These are phyloP conservation scores for Daldinia eschscholtzii DNA, from an alignment of 2,329 filamentous ascomycete genomes.

Conservation along the genomic window DNA sequence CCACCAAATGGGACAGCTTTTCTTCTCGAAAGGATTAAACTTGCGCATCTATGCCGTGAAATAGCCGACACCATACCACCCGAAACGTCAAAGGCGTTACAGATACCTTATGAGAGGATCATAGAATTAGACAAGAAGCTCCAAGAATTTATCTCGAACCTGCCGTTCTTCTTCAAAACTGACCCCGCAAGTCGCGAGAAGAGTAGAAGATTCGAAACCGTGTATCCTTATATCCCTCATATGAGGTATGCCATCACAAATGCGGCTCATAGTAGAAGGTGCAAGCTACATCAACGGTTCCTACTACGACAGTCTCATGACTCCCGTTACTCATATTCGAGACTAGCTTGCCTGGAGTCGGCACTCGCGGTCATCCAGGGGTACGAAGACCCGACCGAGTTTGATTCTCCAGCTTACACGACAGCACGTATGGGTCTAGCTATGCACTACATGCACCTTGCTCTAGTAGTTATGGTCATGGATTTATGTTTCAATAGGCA, in stretches of 20 bases:
- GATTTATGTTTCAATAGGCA: slow-evolving; percentile 41
- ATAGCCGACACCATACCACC: slow-evolving; percentile 14
- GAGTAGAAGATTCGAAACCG: slow-evolving; percentile 36
- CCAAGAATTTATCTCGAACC: slow-evolving; percentile 20
- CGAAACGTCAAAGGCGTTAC: slow-evolving; percentile 34
- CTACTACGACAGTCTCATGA: slow-evolving; percentile 37
- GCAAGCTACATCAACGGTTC: slow-evolving; percentile 43
- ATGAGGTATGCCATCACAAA: slow-evolving; percentile 42
- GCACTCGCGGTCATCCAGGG: slow-evolving; percentile 31
- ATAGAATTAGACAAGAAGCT: slow-evolving; percentile 37
- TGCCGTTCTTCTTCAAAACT: slow-evolving; percentile 16
- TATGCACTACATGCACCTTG: slow-evolving; percentile 41
- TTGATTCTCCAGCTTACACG: slow-evolving; percentile 25
- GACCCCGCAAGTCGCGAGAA: slow-evolving; percentile 38
- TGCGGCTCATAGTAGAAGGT: slow-evolving; percentile 41
- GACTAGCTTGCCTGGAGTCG: slow-evolving; percentile 34
- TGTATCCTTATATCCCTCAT: slow-evolving; percentile 41
- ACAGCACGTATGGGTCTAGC: slow-evolving; percentile 41
- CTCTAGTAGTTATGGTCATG: slow-evolving; percentile 41
- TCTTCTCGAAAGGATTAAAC: slow-evolving; percentile 37
- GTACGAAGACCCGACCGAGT: slow-evolving; percentile 25
- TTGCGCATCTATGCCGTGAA: slow-evolving; percentile 41
- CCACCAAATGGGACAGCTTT: slow-evolving; percentile 39
- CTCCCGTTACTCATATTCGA: slow-evolving; percentile 24
- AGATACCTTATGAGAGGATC: slow-evolving; percentile 36